Evolutionary conservation across 73 alveolate genomes (phyloP).

Genomic region (Durusdinium trenchii): DNA sequence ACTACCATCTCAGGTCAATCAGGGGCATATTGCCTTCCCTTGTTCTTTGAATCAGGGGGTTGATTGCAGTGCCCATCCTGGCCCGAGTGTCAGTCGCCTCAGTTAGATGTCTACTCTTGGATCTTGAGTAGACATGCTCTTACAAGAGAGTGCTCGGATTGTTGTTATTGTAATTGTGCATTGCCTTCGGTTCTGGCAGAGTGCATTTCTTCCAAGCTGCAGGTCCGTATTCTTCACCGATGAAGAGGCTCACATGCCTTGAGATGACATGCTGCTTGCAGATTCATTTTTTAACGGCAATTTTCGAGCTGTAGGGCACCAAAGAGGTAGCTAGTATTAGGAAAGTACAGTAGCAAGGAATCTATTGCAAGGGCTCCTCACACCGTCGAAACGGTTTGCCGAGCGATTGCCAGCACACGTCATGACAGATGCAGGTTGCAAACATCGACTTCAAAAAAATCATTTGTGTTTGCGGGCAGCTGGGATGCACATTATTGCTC

Average conservation of each 20-base stretch:
- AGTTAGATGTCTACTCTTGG: too few relatives aligned
- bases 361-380: too few relatives aligned
- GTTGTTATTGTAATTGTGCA: background rate
- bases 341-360: too few relatives aligned
- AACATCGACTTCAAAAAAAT: constrained; percentile 87
- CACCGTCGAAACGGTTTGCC: too few relatives aligned
- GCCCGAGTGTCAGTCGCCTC: constrained; percentile 67
- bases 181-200: background rate
- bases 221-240: constrained; percentile 89
- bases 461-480: constrained; percentile 67
- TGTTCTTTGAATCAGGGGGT: constrained; percentile 11
- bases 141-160: background rate
- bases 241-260: constrained; percentile 45
- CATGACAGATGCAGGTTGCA: constrained; percentile 29
- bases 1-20: background rate
- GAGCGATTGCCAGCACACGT: too few relatives aligned
- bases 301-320: too few relatives aligned
- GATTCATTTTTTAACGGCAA: too few relatives aligned
- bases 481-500: background rate
- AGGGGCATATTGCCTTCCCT: background rate
- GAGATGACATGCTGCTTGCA: too few relatives aligned
- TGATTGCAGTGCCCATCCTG: constrained; percentile 84
- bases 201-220: background rate
- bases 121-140: too few relatives aligned
- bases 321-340: too few relatives aligned